Conservation (phyloP, 2,329 filamentous ascomycete species). For the Ilyonectria robusta region DNA sequence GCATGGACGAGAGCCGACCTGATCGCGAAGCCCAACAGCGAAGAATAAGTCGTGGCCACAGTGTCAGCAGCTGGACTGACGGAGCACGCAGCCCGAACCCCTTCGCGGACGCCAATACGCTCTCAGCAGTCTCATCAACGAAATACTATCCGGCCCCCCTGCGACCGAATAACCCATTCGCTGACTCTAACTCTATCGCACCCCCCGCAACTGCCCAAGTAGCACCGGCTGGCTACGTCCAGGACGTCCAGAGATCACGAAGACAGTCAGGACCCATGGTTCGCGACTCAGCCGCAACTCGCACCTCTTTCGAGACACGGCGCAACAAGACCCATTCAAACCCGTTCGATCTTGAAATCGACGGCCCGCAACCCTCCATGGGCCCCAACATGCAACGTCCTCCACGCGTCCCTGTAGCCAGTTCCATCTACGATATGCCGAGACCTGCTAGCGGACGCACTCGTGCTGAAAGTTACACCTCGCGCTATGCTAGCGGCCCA, state of each 20-base stretch:
- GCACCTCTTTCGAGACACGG: conserved; percentile 60
- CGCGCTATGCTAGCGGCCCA: conserved; percentile 65
- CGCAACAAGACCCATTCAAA: conserved; percentile 74
- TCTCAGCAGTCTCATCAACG: conserved; percentile 56
- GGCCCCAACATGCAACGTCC: conserved; percentile 37
- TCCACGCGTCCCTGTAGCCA: conserved; percentile 40
- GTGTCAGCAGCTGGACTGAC: conserved; percentile 25
- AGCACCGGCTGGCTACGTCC: conserved; percentile 59
- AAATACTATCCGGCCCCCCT: conserved; percentile 53
- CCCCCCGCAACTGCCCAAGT: conserved; percentile 44
- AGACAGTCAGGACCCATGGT: conserved; percentile 60
- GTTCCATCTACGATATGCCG: conserved; percentile 44
- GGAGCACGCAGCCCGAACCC: conserved; percentile 28
- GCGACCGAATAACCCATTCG: conserved; percentile 59
- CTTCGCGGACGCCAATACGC: conserved; percentile 60
- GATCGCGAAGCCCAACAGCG: conserved; percentile 32
- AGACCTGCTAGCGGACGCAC: conserved; percentile 65
- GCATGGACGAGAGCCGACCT: conserved; percentile 25
- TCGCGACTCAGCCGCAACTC: conserved; percentile 57
- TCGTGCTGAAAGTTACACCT: conserved; percentile 51
- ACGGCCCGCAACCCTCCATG: conserved; percentile 41
- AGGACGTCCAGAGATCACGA: conserved; percentile 65
- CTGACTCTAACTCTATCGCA: conserved; percentile 62
- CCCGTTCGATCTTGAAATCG: conserved; percentile 74
- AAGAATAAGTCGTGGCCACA: conserved; percentile 22